phyloP scores from a whole-genome alignment of 495 filamentous ascomycete genomes.

The Bacidia gigantensis region DNA sequence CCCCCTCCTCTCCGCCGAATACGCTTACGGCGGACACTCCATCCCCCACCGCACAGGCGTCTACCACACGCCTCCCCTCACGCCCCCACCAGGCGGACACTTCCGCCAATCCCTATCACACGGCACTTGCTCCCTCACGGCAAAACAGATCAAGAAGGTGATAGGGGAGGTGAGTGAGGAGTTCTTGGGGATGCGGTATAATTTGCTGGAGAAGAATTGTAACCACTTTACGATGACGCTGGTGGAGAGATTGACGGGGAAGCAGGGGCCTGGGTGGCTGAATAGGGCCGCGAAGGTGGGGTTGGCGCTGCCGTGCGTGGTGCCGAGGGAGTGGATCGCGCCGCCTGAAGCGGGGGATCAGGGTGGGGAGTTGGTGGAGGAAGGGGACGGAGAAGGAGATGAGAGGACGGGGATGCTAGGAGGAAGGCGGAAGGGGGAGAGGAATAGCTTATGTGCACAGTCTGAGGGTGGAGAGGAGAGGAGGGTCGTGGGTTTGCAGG shows the following conservation, averaged over 20 bases:
- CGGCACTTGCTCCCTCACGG: constrained; percentile 23
- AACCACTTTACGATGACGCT: constrained; percentile 68
- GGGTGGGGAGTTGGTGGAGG: constrained; percentile 96
- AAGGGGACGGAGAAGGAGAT: constrained; percentile 86
- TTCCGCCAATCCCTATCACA: constrained; percentile 57
- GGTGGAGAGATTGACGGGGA: constrained; percentile 48
- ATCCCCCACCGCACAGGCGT: constrained; percentile 52
- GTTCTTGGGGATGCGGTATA: constrained; percentile 59
- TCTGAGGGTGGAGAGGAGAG: neutral
- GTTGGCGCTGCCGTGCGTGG: constrained; percentile 61
- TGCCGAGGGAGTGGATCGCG: constrained; percentile 65
- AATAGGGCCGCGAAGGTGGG: constrained; percentile 72
- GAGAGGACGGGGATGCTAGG: constrained; percentile 66
- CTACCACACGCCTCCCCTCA: constrained; percentile 58
- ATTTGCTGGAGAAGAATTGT: constrained; percentile 66
- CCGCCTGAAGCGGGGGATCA: constrained; percentile 77
- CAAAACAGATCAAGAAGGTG: constrained; percentile 40
- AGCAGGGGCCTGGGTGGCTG: constrained; percentile 52
- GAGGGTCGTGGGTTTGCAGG: neutral
- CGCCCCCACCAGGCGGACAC: constrained; percentile 57
- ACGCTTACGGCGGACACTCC: constrained; percentile 73
- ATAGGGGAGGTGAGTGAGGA: constrained; percentile 48
- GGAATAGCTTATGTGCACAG: constrained; percentile 13
- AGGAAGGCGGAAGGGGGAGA: constrained; percentile 90
- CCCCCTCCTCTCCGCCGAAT: constrained; percentile 45